These are phyloP conservation scores for Cyclanthera cordifolia DNA, from an alignment of 306 rosid genomes.

Conservation along the genomic window DNA sequence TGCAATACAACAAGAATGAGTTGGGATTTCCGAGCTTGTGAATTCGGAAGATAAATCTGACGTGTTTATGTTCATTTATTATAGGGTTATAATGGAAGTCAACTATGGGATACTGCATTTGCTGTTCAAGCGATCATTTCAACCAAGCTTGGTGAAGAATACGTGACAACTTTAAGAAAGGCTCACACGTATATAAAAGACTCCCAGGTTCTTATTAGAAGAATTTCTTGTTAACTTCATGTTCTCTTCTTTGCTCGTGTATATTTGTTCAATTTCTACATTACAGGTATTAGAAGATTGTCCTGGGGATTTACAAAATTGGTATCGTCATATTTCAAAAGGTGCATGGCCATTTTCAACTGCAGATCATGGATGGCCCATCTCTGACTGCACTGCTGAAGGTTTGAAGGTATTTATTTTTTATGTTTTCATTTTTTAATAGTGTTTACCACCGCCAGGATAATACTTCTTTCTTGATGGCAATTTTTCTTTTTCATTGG, in stretches of 20 bases:
- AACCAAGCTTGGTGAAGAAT: conserved; percentile 55
- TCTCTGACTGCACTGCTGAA: conserved; percentile 95
- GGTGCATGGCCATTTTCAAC: conserved; percentile 92
- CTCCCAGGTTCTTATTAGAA: conserved; percentile 45
- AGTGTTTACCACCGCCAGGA: not conserved
- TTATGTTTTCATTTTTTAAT: not conserved
- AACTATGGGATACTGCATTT: conserved; percentile 81
- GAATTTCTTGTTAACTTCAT: conserved; percentile 13
- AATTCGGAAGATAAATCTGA: not conserved
- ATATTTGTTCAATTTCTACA: conserved; percentile 10
- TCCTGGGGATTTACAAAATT: conserved; percentile 47
- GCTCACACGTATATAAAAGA: conserved; percentile 62
- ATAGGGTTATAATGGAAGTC: conserved; percentile 99
- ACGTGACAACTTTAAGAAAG: conserved; percentile 48
- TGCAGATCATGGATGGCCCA: conserved; percentile 93
- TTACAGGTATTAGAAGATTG: conserved; percentile 56
- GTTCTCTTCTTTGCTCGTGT: not conserved
- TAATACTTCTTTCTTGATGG: not conserved
- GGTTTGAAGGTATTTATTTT: conserved; percentile 48
- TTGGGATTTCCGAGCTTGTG: not conserved
- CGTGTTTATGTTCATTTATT: not conserved
- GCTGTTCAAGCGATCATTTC: conserved; percentile 80
- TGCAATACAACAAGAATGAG: not conserved
- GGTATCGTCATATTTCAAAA: conserved; percentile 83
- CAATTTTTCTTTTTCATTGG: not conserved